These are phyloP conservation scores for Pichia paraexigua DNA, from an alignment of 805 yeast species.

Conservation along the genomic window DNA sequence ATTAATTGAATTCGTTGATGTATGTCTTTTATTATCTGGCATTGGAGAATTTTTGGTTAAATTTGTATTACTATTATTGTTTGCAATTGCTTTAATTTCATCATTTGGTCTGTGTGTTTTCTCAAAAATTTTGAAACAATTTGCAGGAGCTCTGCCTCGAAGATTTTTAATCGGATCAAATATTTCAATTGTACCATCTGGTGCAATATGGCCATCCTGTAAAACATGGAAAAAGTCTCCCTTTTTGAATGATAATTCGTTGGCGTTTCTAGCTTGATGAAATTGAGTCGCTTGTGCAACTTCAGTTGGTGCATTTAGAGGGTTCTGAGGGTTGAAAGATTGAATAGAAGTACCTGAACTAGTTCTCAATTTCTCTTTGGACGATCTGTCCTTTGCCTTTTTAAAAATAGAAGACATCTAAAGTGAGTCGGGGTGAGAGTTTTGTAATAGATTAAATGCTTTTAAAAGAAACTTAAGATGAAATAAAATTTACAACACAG, in stretches of 20 bases:
- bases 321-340: slow-evolving; percentile 8
- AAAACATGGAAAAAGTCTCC: slow-evolving; percentile 89
- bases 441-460: too few species aligned
- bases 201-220: slow-evolving; percentile 38
- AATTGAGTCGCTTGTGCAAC: slow-evolving; percentile 77
- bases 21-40: slow-evolving; percentile 15
- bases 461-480: too few species aligned
- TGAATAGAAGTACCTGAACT: slow-evolving; percentile 4
- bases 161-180: slow-evolving; percentile 72
- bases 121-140: slow-evolving; percentile 73
- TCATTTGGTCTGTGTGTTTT: slow-evolving; percentile 39
- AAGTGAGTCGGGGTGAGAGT: too few species aligned
- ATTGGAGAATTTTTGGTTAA: neutral
- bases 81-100: slow-evolving; percentile 5
- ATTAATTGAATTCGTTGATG: neutral
- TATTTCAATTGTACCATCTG: slow-evolving; percentile 59
- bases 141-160: slow-evolving; percentile 81
- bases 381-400: slow-evolving; percentile 20
- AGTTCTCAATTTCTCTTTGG: slow-evolving; percentile 24
- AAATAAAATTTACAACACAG: too few species aligned
- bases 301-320: slow-evolving; percentile 55
- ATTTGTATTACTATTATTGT: neutral
- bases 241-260: slow-evolving; percentile 66
- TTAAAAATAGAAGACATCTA: slow-evolving; percentile 25
- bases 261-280: slow-evolving; percentile 71